Base-by-base conservation (phyloP, 257 asterid genomes). In the Gentiana macrophylla region DNA sequence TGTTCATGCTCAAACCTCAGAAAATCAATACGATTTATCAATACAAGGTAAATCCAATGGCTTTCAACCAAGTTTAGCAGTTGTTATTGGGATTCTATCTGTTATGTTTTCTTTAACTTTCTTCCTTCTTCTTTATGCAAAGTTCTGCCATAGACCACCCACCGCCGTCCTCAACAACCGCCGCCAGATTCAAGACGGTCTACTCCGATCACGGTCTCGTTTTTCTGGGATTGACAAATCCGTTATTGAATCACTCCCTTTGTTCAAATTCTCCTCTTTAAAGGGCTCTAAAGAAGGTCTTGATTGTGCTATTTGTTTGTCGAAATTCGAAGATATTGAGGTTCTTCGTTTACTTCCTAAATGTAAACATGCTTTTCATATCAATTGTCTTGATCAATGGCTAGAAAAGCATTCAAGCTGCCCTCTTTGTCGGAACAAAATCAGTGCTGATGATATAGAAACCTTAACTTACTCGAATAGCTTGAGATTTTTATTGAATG, bases 111-210 rank as follows among this genome's bases (percentile, higher is more conserved):
- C 81, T 10, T 38, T 84, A 35, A 82, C 96, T 45, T 77, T 86
- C 52, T 32, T 82, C 59, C 89, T 90, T 32, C 79, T 90, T 32
- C 74, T 90, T 12, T 87, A 84, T 56, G 95, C 96, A 8, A 90
- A 86, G 54, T 82, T 80, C 74, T 72, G 96, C 83, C 83, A 77
- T 62, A 75, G 61, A 0, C 52, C 74, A n/a, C 4, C 75, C 11
- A 41, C 80, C 3, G 41, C 4, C 8, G 46, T 60, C 59, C 47
- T 13, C 37, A 62, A 32, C 65, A 13, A 12, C 8, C 41, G 43
- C 64, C 70, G 10, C 37, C 82, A 50, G 34, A 67, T 73, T 46
- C 80, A 56, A 47, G 83, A 70, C 48, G 86, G 83, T 0, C 67
- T 80, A 38, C 55, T 58, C 15, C 75, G 79, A 8, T 56, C 79